Evolutionary conservation across 179 eudicot species (phyloP).

Genomic region (Beta corolliflora): DNA sequence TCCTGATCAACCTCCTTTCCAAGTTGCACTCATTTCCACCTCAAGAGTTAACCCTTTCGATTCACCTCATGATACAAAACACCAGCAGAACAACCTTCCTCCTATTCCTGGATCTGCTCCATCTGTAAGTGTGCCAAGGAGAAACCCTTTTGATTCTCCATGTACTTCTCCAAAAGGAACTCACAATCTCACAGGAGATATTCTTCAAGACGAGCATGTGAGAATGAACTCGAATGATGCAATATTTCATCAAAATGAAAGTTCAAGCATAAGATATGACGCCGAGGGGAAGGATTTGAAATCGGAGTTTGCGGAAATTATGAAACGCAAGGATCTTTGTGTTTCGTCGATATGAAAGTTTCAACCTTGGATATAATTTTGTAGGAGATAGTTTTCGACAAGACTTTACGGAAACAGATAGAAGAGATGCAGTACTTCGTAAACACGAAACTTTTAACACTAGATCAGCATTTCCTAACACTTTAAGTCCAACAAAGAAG

Average conservation of each 20-base stretch:
- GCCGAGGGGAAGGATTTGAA: not conserved
- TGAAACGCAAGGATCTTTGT: slow-evolving; percentile 40
- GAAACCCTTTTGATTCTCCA: slow-evolving; percentile 72
- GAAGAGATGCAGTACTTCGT: slow-evolving; percentile 51
- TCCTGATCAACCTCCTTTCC: slow-evolving; percentile 46
- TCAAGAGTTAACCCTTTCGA: slow-evolving; percentile 65
- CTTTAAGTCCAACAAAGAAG: slow-evolving; percentile 27
- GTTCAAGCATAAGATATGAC: slow-evolving; percentile 16
- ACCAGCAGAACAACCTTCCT: slow-evolving; percentile 40
- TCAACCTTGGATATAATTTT: slow-evolving; percentile 30
- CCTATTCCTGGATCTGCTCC: slow-evolving; percentile 88
- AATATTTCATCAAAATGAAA: slow-evolving; percentile 13
- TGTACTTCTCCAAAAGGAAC: slow-evolving; percentile 59
- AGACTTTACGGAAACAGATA: slow-evolving; percentile 20
- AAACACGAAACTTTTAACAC: slow-evolving; percentile 74
- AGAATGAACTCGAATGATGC: slow-evolving; percentile 27
- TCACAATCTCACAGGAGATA: slow-evolving; percentile 7
- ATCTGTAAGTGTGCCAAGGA: slow-evolving; percentile 48
- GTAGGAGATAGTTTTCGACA: slow-evolving; percentile 17
- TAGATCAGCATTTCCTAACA: slow-evolving; percentile 51
- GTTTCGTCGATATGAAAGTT: slow-evolving; percentile 70
- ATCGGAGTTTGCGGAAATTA: slow-evolving; percentile 13
- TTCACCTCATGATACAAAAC: slow-evolving; percentile 38
- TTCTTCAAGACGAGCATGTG: slow-evolving; percentile 44
- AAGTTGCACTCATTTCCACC: slow-evolving; percentile 60